Base-by-base conservation (phyloP, 2,329 filamentous ascomycete genomes). In the Parafenestella ontariensis region DNA sequence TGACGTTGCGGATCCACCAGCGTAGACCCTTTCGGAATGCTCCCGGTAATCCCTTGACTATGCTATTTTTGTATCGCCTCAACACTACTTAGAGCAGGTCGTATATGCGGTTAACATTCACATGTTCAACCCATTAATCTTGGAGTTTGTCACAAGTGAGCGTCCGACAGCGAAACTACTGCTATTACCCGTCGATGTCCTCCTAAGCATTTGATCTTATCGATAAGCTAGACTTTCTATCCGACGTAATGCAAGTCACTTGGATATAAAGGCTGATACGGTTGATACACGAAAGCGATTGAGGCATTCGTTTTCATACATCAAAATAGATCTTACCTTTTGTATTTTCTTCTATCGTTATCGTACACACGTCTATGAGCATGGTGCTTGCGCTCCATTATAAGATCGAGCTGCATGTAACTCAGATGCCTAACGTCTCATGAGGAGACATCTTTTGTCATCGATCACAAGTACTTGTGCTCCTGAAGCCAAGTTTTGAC, bases 401-500 rank as follows among this genome's bases (percentile, higher is more conserved):
- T 15, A 34, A 34, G 15, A 17, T 34, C 3, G 2, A 34, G 13
- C 31, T 8, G 6, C 31, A 5, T 6, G 3, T 4, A 34, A 13
- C 31, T 17, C 13, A 34, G 5, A 17, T 3, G 13, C 15, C 31
- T 17, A 34, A 4, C 31, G 17, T 13, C 13, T 8, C 8, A 13
- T 31, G 15, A 6, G 31, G 8, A n/a, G 31, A 34, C 4, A 10
- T n/a, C 15, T 17, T n/a, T 15, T 23, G 3, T 20, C 18, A 24
- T 26, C 50, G 55, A 66, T 56, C 69, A 75, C 66, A 85, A 71
- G 65, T 89, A 90, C 48, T 85, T 84, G 65, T 89, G 87, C 68
- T 84, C 80, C 76, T 86, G 85, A 61, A 91, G 78, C 89, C 89
- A 93, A 49, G 76, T 69, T 73, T 85, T 83, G n/a, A 96, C 90